Evolutionary conservation across 2,329 filamentous ascomycete species (phyloP), one percentile per base, ranked within the genome.

Genomic region (Fusarium compactum): DNA sequence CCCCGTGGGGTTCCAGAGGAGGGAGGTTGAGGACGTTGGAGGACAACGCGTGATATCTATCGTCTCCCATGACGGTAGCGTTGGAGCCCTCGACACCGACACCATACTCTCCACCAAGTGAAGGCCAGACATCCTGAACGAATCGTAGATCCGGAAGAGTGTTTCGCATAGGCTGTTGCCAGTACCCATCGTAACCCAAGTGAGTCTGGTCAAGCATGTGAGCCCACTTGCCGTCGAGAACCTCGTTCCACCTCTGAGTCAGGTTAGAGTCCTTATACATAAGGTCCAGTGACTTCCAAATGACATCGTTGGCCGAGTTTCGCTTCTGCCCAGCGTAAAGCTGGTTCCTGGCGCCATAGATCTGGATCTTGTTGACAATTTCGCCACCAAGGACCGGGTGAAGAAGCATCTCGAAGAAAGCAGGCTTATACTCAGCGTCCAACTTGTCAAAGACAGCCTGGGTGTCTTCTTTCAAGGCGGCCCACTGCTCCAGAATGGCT

Each of bases 91-190:
- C 78, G 0, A 78, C 77, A 0, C 76, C 74, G 7, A 80, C 48
- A 0, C 79, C 78, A 54, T 79, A 79, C n/a, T 80, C 75, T 0
- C 79, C 79, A 48, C 83, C 72, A 22, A 73, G 69, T 82, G 46
- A 93, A 81, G 24, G 90, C 89, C 58, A 93, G 81, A 57, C 89
- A 84, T 10, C 91, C 20, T 77, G 76, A 6, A 77, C 74, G n/a
- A 72, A 77, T 6, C 67, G 48, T 22, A 77, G 61, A 8, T 87
- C 85, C 0, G 90, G 90, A 2, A 91, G 84, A 0, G 86, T 85
- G 74, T 93, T 91, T 34, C 90, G 83, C 90, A 92, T 92, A 2
- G 91, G 90, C 76, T 92, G 90, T 78, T 93, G 91, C 90, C 90
- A 87, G 77, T 77, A 76, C 0, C 82, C 83, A 55, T 86, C 81